Conservation (phyloP, 148 eudicot species). For the Amaranthus palmeri region DNA sequence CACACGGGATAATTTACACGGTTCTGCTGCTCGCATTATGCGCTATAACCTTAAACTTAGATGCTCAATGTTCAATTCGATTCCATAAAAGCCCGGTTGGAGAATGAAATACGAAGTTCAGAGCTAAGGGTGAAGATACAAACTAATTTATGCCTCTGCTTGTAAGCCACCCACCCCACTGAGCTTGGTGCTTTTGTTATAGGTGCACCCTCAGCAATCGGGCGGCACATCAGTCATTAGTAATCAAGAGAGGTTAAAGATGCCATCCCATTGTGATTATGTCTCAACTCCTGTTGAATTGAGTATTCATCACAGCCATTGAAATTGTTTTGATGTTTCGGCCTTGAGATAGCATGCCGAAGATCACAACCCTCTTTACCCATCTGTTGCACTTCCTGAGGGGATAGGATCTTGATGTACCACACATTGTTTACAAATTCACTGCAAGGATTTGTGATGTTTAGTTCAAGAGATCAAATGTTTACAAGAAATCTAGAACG, state of each 20-base stretch:
- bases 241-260: conserved; percentile 58
- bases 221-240: conserved; percentile 28
- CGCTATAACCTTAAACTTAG: conserved; percentile 22
- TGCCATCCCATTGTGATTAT: conserved; percentile 41
- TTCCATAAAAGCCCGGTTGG: background rate
- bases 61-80: conserved; percentile 18
- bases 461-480: background rate
- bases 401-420: conserved; percentile 80
- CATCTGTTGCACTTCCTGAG: conserved; percentile 74
- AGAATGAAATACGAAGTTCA: conserved; percentile 5
- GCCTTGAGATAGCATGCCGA: conserved; percentile 42
- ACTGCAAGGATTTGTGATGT: conserved; percentile 26
- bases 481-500: background rate
- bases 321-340: conserved; percentile 35
- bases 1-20: conserved; percentile 19
- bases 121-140: conserved; percentile 9
- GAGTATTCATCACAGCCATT: conserved; percentile 44
- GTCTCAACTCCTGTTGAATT: conserved; percentile 44
- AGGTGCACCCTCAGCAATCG: background rate
- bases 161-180: background rate
- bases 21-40: conserved; percentile 21
- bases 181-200: background rate
- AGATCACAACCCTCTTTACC: conserved; percentile 62
- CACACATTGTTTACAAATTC: conserved; percentile 74
- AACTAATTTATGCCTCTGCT: conserved; percentile 6